Base-by-base conservation (phyloP, 2,329 filamentous ascomycete species). In the Aspergillus ochraceoroseus region DNA sequence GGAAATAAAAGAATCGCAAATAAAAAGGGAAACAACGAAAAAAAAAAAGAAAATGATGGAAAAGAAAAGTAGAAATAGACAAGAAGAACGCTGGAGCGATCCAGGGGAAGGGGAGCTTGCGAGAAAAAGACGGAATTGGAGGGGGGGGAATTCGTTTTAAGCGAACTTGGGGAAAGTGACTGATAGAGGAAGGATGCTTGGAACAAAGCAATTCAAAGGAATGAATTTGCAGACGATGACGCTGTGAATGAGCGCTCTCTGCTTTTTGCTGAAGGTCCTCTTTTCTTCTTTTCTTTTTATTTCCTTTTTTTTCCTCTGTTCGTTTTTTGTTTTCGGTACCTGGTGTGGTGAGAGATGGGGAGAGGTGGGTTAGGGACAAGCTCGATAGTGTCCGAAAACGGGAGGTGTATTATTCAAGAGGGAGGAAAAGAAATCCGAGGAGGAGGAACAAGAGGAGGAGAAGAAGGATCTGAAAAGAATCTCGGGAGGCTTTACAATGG, bases 131-230 rank as follows among this genome's bases (percentile, higher is more conserved):
- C 27, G 32, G 41, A 44, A 43, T 38, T 39, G 26, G 32, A 36
- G 43, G 42, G 44, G 36, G 31, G 43, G 44, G 41, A 35, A 33
- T 38, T 39, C 32, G 42, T 29, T 45, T 48, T 50, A 46, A 50
- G 44, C 42, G 47, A 52, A 49, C 35, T 44, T 48, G 34, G 43
- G 44, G 38, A 47, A 41, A 38, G 37, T 32, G 44, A 39, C 46
- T 15, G 19, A 33, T 29, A 28, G 41, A n/a, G n/a, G n/a, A n/a
- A n/a, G n/a, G n/a, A 51, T 43, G 44, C 40, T 47, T 39, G 30
- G 43, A 37, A 52, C 42, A 51, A 46, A 51, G 44, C 39, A 46
- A 49, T 42, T 47, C 46, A 44, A n/a, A 38, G 41, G 47, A 48
- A 51, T 48, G 45, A 39, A n/a, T 29, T 25, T 22, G 38, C 39